These are phyloP conservation scores for Alternaria gaisen DNA, from an alignment of 2,329 filamentous ascomycete species.

Conservation along the genomic window DNA sequence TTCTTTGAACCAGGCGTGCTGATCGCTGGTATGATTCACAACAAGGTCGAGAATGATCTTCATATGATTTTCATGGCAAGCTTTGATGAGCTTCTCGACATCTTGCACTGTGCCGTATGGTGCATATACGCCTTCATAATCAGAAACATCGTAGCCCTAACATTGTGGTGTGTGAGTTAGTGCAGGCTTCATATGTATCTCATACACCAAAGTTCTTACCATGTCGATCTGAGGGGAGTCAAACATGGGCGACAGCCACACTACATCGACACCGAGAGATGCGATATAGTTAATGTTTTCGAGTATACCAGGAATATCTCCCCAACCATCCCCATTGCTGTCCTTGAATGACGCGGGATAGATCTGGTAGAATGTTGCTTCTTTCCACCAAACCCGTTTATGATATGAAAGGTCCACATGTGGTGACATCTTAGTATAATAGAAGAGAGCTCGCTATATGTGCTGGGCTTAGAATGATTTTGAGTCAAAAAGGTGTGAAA, in stretches of 20 bases:
- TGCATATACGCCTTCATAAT: slow-evolving; percentile 72
- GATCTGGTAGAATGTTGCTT: slow-evolving; percentile 47
- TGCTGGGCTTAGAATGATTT: background rate
- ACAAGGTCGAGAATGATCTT: slow-evolving; percentile 78
- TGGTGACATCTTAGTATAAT: slow-evolving; percentile 39
- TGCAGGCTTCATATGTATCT: background rate
- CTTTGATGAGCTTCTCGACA: slow-evolving; percentile 68
- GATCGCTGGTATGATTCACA: slow-evolving; percentile 78
- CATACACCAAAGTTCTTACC: slow-evolving; percentile 32
- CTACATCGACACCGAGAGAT: slow-evolving; percentile 67
- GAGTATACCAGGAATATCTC: slow-evolving; percentile 57
- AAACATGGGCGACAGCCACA: slow-evolving; percentile 75
- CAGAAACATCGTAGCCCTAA: slow-evolving; percentile 70
- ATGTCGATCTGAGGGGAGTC: slow-evolving; percentile 72
- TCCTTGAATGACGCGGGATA: slow-evolving; percentile 52
- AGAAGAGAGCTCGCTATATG: background rate
- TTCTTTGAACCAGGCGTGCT: slow-evolving; percentile 76
- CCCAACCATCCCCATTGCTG: slow-evolving; percentile 66
- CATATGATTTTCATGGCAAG: slow-evolving; percentile 70
- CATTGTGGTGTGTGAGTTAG: background rate
- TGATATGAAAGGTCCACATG: slow-evolving; percentile 33
- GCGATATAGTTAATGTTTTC: slow-evolving; percentile 62
- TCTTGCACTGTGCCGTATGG: slow-evolving; percentile 74
- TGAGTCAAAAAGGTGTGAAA: no score
- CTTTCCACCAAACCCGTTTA: slow-evolving; percentile 56